A percentile compares a stretch with the other conserved stretches of the same genome.
These are phyloP conservation scores for Chlorencoelia australis DNA, from an alignment of 2,329 filamentous ascomycete species.

Conservation along the genomic window DNA sequence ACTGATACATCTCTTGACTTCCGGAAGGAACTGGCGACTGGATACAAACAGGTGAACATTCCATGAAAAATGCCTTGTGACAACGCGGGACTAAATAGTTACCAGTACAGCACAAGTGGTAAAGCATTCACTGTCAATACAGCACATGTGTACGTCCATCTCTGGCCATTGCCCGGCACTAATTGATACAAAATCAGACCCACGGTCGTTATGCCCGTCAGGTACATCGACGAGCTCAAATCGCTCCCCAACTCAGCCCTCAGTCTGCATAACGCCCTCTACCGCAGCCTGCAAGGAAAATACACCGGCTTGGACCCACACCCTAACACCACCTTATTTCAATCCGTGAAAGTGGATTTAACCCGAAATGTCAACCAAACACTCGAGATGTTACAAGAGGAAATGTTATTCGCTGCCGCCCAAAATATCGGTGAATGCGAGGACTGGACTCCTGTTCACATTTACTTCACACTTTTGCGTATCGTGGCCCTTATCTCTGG, in stretches of 20 bases:
- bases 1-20: too few species aligned
- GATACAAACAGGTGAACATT: too few species aligned
- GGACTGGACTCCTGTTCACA: slow-evolving; percentile 26
- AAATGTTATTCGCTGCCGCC: slow-evolving; percentile 13
- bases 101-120: too few species aligned
- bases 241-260: neutral
- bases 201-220: slow-evolving; percentile 2
- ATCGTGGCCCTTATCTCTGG: slow-evolving; percentile 32
- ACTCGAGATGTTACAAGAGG: slow-evolving; percentile 17
- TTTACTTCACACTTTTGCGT: slow-evolving; percentile 27
- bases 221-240: slow-evolving; percentile 4
- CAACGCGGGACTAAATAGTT: too few species aligned
- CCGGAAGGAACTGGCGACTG: too few species aligned
- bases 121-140: too few species aligned
- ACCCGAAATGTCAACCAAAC: slow-evolving; percentile 14
- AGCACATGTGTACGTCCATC: too few species aligned
- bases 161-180: too few species aligned
- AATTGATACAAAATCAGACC: too few species aligned
- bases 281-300: neutral
- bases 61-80: too few species aligned
- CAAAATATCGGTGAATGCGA: slow-evolving; percentile 11
- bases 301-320: neutral
- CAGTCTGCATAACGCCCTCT: neutral
- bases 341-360: slow-evolving; percentile 17
- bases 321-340: too few species aligned